Conservation (phyloP, 2,329 filamentous ascomycete genomes). For the Penicillium digitatum region DNA sequence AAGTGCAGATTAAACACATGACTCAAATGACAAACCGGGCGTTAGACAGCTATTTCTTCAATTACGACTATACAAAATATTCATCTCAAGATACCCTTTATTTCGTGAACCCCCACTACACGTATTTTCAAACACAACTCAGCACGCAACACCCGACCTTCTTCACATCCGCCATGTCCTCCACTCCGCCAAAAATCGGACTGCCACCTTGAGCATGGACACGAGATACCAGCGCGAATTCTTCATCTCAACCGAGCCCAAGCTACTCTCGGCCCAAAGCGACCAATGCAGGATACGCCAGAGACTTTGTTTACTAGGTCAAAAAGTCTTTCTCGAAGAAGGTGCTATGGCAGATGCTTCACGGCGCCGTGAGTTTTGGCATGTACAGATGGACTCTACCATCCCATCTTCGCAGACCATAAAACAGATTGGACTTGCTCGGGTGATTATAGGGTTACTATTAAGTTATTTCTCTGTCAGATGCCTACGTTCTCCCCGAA, state of each 20-base stretch:
- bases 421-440: constrained; percentile 55
- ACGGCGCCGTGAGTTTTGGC: constrained; percentile 21
- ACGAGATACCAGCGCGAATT: constrained; percentile 12
- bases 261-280: constrained; percentile 17
- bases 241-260: constrained; percentile 20
- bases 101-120: neutral
- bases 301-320: constrained; percentile 19
- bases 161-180: constrained; percentile 12
- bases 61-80: neutral
- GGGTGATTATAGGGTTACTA: constrained; percentile 66
- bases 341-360: constrained; percentile 19
- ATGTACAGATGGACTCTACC: constrained; percentile 13
- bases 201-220: constrained; percentile 17
- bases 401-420: constrained; percentile 13
- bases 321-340: constrained; percentile 15
- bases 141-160: neutral
- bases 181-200: constrained; percentile 11
- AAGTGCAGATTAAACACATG: neutral
- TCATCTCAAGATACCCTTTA: neutral
- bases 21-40: neutral
- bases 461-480: constrained; percentile 66
- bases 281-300: constrained; percentile 18
- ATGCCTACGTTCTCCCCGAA: constrained; percentile 61
- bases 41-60: neutral
- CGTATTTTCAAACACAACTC: neutral